phyloP scores from a whole-genome alignment of 2,329 filamentous ascomycete genomes.

The Nothophoma quercina region DNA sequence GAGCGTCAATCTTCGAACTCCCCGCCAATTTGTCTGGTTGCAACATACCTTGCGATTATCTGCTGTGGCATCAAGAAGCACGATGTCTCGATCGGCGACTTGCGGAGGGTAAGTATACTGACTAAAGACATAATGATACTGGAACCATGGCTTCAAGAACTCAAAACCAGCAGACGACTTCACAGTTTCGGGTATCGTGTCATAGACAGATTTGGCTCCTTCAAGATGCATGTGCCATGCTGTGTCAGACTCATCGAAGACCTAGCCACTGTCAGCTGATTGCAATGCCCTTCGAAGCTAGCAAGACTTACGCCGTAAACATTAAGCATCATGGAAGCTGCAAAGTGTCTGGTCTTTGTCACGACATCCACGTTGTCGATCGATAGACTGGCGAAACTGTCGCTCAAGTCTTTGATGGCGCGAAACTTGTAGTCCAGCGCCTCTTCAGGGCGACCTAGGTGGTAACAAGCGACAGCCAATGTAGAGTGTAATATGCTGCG shows the following conservation, averaged over 20 bases:
- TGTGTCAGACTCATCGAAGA: slow-evolving; percentile 59
- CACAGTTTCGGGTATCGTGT: slow-evolving; percentile 31
- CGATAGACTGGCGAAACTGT: slow-evolving; percentile 42
- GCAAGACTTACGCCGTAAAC: slow-evolving; percentile 54
- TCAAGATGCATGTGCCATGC: slow-evolving; percentile 57
- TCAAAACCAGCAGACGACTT: slow-evolving; percentile 30
- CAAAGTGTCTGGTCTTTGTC: slow-evolving; percentile 52
- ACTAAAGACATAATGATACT: slow-evolving; percentile 58
- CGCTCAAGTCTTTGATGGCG: slow-evolving; percentile 52
- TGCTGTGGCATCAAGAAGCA: slow-evolving; percentile 16
- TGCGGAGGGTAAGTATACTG: slow-evolving; percentile 51
- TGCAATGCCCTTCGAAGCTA: not conserved
- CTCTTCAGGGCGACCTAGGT: slow-evolving; percentile 50
- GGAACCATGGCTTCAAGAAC: slow-evolving; percentile 58
- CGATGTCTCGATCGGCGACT: slow-evolving; percentile 36
- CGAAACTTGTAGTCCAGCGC: slow-evolving; percentile 55
- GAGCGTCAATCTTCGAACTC: not conserved
- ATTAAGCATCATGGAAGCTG: slow-evolving; percentile 61
- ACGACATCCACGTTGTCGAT: slow-evolving; percentile 25
- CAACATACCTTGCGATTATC: not conserved
- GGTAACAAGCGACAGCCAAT: slow-evolving; percentile 55
- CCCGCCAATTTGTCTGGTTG: too few species aligned
- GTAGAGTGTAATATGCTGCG: slow-evolving; percentile 55
- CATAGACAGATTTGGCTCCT: slow-evolving; percentile 53
- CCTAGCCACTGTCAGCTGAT: slow-evolving; percentile 47